phyloP scores from a whole-genome alignment of 768 basidiomycete species.

The Sutorius australiensis region DNA sequence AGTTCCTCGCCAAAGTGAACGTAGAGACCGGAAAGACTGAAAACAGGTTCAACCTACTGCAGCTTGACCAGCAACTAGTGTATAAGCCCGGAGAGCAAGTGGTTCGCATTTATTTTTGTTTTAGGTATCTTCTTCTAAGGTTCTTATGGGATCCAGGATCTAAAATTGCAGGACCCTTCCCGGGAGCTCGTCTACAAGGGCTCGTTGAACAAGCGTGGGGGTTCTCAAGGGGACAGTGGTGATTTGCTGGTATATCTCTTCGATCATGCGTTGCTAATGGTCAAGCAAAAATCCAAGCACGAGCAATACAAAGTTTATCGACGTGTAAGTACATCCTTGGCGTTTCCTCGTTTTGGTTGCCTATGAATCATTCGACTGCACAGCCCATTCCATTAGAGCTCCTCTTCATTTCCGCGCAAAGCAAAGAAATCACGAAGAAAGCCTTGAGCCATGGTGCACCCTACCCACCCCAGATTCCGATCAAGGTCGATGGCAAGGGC shows the following conservation, averaged over 20 bases:
- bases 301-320: constrained; percentile 94
- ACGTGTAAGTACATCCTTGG: constrained; percentile 52
- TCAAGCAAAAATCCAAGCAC: constrained; percentile 88
- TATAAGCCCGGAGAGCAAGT: constrained; percentile 90
- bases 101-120: constrained; percentile 43
- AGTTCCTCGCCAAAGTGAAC: constrained; percentile 86
- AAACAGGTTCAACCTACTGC: constrained; percentile 92
- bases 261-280: constrained; percentile 94
- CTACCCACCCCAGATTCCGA: constrained; percentile 45
- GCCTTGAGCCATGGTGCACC: constrained; percentile 38
- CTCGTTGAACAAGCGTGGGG: constrained; percentile 77
- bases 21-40: constrained; percentile 92
- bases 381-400: constrained; percentile 97
- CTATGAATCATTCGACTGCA: neutral
- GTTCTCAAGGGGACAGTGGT: constrained; percentile 68
- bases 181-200: constrained; percentile 93
- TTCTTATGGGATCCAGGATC: constrained; percentile 49
- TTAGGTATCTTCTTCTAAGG: neutral
- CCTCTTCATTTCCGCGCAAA: constrained; percentile 70
- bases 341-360: constrained; percentile 8
- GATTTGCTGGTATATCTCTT: constrained; percentile 94
- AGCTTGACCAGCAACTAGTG: constrained; percentile 86
- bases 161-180: constrained; percentile 81
- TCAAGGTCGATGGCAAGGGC: constrained; percentile 65
- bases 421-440: constrained; percentile 42